A percentile compares a stretch with the other conserved stretches of the same genome.
Conservation (phyloP, 495 filamentous ascomycete species). For the Poronia punctata region DNA sequence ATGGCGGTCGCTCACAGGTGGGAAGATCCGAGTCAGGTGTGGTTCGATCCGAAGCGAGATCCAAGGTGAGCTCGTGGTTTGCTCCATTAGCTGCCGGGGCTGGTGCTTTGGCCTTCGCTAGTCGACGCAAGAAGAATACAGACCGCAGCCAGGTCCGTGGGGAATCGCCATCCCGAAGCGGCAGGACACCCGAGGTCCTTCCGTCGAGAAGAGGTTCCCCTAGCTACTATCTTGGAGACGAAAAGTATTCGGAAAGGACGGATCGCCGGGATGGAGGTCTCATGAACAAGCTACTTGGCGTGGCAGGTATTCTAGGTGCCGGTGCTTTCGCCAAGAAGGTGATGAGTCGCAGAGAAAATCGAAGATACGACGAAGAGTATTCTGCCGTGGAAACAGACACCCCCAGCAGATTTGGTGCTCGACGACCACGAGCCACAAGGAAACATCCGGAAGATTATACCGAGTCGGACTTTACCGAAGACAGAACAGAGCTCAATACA, state of each 20-base stretch:
- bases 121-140: conserved; percentile 32
- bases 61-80: conserved; percentile 42
- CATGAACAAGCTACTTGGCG: conserved; percentile 58
- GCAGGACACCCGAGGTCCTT: conserved; percentile 38
- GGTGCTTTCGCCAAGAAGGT: conserved; percentile 57
- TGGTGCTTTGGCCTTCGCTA: conserved; percentile 52
- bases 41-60: conserved; percentile 26
- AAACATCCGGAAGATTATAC: conserved; percentile 27
- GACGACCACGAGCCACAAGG: conserved; percentile 28
- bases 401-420: conserved; percentile 32
- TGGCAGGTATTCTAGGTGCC: conserved; percentile 60
- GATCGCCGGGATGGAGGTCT: conserved; percentile 44
- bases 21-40: conserved; percentile 30
- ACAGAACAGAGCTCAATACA: conserved; percentile 30
- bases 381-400: conserved; percentile 48
- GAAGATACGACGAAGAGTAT: conserved; percentile 53
- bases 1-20: conserved; percentile 22
- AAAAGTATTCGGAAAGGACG: conserved; percentile 48
- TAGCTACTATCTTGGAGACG: conserved; percentile 52
- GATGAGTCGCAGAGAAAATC: conserved; percentile 50
- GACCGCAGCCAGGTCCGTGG: conserved; percentile 30
- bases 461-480: conserved; percentile 44
- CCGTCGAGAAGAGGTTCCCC: conserved; percentile 40
- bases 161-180: conserved; percentile 25
- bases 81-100: conserved; percentile 51